Evolutionary conservation across 768 basidiomycete genomes (phyloP), one percentile per base, ranked within the genome.

Genomic region (Lanmaoa rubissima): DNA sequence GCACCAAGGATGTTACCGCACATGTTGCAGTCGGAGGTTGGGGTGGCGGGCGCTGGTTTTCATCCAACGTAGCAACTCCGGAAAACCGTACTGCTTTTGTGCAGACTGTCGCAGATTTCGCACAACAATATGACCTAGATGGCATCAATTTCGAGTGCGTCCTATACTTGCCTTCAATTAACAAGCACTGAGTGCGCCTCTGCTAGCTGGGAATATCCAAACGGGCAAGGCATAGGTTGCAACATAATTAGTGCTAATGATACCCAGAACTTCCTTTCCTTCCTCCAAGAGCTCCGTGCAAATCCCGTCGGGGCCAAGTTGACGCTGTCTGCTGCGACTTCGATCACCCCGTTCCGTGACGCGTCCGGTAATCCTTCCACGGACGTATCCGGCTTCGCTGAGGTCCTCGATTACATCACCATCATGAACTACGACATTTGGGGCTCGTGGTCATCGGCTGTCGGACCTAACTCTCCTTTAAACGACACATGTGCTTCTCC

Each of bases 151-250:
- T 61, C 31, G 58, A 59, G 64, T 67, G 45, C 9, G 65, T 38
- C 13, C 3, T n/a, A n/a, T 24, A 24, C 11, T 11, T 19, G 10
- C 38, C 9, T n/a, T 10, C 11, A 28, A 10, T 40, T 11, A n/a
- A 40, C 19, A 17, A 10, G 4, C 1, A 38, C 26, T 50, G 10
- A 61, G 4, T 5, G 3, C 13, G 19, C 11, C 21, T 78, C 58
- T 51, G 17, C 40, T 51, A 92, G 90, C 66, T 94, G 92, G 92
- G 92, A 95, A 72, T 93, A 88, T 65, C 92, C 92, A 2, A 82
- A 79, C 53, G 63, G 74, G 10, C 71, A 76, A 48, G 90, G 91
- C 31, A 76, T 86, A 3, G 81, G 81, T 1, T 89, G 88, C 63
- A 95, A 94, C 69, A 69, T 69, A 1, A 77, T 85, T 56, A 69